Conservation (phyloP, 306 rosid genomes). For the Alnus rubra region DNA sequence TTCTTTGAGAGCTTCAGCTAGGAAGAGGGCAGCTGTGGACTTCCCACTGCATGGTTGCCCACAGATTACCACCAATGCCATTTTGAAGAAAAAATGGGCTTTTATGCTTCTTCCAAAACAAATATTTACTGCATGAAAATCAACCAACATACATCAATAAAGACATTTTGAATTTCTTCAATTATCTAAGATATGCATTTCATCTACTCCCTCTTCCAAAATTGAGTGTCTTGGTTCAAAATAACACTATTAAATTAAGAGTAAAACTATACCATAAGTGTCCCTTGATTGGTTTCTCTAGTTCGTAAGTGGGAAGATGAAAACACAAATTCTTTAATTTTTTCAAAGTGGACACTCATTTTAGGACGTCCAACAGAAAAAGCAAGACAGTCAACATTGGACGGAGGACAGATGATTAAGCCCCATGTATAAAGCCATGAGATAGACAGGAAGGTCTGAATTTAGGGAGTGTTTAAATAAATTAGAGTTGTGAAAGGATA, state of each 20-base stretch:
- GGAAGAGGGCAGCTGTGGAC: conserved; percentile 13
- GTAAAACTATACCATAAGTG: background rate
- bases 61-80: conserved; percentile 95
- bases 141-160: conserved; percentile 3
- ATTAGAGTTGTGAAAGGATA: background rate
- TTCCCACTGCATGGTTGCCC: conserved; percentile 88
- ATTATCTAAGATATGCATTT: background rate
- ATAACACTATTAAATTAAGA: background rate
- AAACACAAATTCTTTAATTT: background rate
- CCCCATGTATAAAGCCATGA: background rate
- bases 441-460: background rate
- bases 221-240: background rate
- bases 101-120: background rate
- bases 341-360: background rate
- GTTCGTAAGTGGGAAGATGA: conserved; percentile 1
- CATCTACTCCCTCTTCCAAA: background rate
- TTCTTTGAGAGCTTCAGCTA: conserved; percentile 8
- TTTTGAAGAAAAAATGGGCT: conserved; percentile 16
- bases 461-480: background rate
- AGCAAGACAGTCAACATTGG: background rate
- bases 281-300: background rate
- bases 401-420: background rate
- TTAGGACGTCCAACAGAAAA: background rate
- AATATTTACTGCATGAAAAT: background rate
- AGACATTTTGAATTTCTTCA: background rate